Evolutionary conservation across 2,329 filamentous ascomycete species (phyloP).

Genomic region (Malbranchea cinnamomea): DNA sequence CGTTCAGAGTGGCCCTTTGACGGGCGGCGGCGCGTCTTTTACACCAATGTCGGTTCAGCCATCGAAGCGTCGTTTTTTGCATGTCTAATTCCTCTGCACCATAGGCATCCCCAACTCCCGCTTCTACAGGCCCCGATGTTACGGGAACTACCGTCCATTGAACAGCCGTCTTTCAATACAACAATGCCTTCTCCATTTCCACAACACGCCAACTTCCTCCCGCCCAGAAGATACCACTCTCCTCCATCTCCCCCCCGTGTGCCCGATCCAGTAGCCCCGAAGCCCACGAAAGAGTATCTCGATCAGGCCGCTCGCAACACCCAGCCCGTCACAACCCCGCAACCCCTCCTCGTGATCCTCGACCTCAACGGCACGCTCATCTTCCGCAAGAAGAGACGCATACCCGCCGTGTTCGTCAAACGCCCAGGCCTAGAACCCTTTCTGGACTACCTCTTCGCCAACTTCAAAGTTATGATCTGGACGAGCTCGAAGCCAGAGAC

Average conservation of each 20-base stretch:
- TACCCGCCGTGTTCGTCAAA: conserved; percentile 41
- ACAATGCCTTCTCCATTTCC: neutral
- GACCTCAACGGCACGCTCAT: conserved; percentile 91
- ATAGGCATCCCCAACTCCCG: too few species aligned
- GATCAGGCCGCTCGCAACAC: conserved; percentile 34
- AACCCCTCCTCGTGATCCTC: conserved; percentile 63
- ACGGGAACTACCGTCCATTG: neutral
- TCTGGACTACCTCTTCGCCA: conserved; percentile 55
- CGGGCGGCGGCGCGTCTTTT: too few species aligned
- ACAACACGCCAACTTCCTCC: neutral
- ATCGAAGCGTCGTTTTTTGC: too few species aligned
- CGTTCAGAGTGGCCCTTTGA: too few species aligned
- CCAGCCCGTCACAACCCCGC: conserved; percentile 30
- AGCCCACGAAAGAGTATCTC: conserved; percentile 48
- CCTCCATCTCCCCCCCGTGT: conserved; percentile 1
- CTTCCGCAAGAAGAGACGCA: conserved; percentile 44
- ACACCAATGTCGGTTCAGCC: too few species aligned
- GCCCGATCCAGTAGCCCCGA: conserved; percentile 35
- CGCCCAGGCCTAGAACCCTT: conserved; percentile 58
- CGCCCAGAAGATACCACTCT: neutral
- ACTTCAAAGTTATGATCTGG: conserved; percentile 77
- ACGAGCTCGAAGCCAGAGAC: conserved; percentile 68
- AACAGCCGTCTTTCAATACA: neutral
- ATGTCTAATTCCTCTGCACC: too few species aligned
- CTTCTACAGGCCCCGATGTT: neutral